These are phyloP conservation scores for Gymnopilus junonius DNA, from an alignment of 768 basidiomycete species.

Conservation along the genomic window DNA sequence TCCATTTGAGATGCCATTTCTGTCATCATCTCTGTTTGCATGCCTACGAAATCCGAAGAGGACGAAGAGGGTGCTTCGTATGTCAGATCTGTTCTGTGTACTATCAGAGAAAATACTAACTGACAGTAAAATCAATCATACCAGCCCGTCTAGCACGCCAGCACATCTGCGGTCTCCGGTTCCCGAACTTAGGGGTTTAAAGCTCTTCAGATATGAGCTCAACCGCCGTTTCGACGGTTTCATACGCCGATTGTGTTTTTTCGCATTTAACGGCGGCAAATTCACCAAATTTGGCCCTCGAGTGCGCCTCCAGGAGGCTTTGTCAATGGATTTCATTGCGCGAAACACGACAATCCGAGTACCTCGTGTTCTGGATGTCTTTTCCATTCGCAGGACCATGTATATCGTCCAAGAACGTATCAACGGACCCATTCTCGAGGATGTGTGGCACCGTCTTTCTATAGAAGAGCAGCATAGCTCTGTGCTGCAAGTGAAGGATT, in stretches of 20 bases:
- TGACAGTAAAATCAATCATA: no score
- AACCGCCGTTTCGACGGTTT: not conserved
- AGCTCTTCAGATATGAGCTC: not conserved
- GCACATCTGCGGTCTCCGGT: not conserved
- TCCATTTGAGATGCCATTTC: no score
- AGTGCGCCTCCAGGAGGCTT: slow-evolving; percentile 14
- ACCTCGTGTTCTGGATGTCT: slow-evolving; percentile 18
- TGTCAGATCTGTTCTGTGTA: not conserved
- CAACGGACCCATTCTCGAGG: slow-evolving; percentile 13
- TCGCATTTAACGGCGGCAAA: not conserved
- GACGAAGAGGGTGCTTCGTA: no score
- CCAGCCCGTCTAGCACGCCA: no score
- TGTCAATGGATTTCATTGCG: slow-evolving; percentile 15
- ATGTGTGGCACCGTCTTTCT: slow-evolving; percentile 14
- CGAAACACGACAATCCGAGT: slow-evolving; percentile 18
- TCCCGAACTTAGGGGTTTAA: not conserved
- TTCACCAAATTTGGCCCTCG: not conserved
- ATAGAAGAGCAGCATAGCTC: slow-evolving; percentile 2
- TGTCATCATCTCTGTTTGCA: no score
- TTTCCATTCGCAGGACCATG: slow-evolving; percentile 7
- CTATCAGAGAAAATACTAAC: not conserved
- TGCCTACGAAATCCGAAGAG: no score
- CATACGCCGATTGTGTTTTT: no score
- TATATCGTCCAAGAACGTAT: slow-evolving; percentile 21
- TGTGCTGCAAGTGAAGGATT: slow-evolving; percentile 18